Base-by-base conservation (phyloP, 768 basidiomycete genomes). In the Rossbeevera mucosa region DNA sequence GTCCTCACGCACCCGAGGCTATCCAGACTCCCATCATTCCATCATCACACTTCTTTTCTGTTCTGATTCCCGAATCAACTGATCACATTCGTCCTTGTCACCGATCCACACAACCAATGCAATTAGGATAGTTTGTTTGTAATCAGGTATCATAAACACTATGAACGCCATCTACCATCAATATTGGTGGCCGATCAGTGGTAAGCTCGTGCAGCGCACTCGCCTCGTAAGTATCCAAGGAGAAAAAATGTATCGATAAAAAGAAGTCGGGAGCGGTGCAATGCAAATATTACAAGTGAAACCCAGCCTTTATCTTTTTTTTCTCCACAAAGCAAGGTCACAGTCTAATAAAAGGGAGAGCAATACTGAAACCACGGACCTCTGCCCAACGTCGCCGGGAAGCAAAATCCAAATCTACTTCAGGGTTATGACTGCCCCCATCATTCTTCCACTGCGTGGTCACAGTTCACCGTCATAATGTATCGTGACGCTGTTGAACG, bases 401-500 rank as follows among this genome's bases (percentile, higher is more conserved):
- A 31, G 9, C 52, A 51, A 51, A 42, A 61, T 28, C 30, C 30
- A 46, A 36, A 50, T 54, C 43, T 40, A 53, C 47, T 45, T 36
- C 29, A 46, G 22, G 30, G 28, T 47, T 44, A 33, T 41, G 49
- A 50, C n/a, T 46, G 18, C n/a, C 25, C 52, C 38, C 44, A 14
- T 11, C 26, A 22, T 41, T 14, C 16, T 28, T 47, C 28, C 14
- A 16, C 12, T n/a, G 12, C 20, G 18, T 5, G 18, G 5, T 65
- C 66, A 72, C 55, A 68, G 26, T 58, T 90, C 88, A 53, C 87
- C 90, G 61, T 91, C 90, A 71, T 92, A 83, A 60, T 88, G 81
- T 67, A 88, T 72, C 50, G 94, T 96, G 64, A 96, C 90, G 69
- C 89, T 92, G 64, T 85, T 88, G 72, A 96, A 96, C 43, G 80